phyloP scores from a whole-genome alignment of 352 stramenopile genomes.

The Pythium grandisporangium region DNA sequence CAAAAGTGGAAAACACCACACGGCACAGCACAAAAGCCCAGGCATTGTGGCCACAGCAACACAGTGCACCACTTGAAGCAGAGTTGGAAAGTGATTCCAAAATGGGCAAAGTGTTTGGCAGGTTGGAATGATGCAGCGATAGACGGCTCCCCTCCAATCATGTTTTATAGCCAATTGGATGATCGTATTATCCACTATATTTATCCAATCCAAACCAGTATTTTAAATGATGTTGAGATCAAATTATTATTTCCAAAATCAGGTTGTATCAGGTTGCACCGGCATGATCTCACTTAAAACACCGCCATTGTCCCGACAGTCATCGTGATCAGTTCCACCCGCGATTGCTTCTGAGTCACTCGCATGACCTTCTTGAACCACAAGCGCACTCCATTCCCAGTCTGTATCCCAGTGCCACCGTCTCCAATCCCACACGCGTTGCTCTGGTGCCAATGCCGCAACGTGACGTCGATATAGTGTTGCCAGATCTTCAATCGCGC shows the following conservation, averaged over 20 bases:
- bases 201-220: no score
- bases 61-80: no score
- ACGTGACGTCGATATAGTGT: constrained; percentile 27
- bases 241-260: constrained; percentile 1
- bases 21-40: no score
- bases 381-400: constrained; percentile 15
- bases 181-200: no score
- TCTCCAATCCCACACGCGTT: constrained; percentile 14
- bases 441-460: constrained; percentile 5
- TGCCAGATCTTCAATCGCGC: constrained; percentile 27
- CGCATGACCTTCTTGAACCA: constrained; percentile 1
- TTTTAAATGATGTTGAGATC: constrained; percentile 9
- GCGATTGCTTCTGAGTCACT: not conserved
- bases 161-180: no score
- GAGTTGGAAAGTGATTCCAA: no score
- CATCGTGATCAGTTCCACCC: not conserved
- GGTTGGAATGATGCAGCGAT: no score
- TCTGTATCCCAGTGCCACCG: constrained; percentile 16
- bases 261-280: constrained; percentile 16
- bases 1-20: no score
- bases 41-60: no score
- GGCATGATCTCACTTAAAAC: constrained; percentile 1
- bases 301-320: no score
- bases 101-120: no score
- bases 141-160: no score